Evolutionary conservation across 1,284 basidiomycete genomes (phyloP).

Genomic region (Veloboletus limbatus): DNA sequence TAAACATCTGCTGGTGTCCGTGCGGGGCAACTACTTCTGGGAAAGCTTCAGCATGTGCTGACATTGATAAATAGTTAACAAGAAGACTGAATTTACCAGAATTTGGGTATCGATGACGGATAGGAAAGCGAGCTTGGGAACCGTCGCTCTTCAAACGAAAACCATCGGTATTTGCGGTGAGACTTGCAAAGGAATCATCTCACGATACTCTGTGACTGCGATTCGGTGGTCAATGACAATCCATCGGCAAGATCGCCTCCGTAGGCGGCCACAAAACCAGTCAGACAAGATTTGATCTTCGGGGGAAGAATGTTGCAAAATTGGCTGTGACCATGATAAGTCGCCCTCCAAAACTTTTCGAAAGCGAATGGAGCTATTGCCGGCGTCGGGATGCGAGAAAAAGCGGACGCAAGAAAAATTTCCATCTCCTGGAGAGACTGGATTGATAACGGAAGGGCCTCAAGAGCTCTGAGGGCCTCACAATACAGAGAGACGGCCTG

Average conservation of each 20-base stretch:
- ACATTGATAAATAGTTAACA: background rate
- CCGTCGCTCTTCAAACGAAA: constrained; percentile 18
- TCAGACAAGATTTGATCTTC: constrained; percentile 39
- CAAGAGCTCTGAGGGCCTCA: constrained; percentile 38
- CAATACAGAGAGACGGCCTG: constrained; percentile 49
- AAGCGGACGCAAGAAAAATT: constrained; percentile 45
- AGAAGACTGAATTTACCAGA: background rate
- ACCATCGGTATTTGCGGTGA: constrained; percentile 7
- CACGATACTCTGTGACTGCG: constrained; percentile 38
- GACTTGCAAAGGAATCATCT: constrained; percentile 18
- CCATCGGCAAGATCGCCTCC: constrained; percentile 43
- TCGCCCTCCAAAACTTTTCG: constrained; percentile 47
- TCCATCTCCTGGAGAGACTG: constrained; percentile 40
- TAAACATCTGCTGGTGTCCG: background rate
- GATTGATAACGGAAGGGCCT: constrained; percentile 36
- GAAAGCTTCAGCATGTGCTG: background rate
- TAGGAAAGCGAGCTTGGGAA: constrained; percentile 3
- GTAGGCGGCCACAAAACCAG: constrained; percentile 39
- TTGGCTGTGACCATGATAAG: constrained; percentile 40
- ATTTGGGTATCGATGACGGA: background rate
- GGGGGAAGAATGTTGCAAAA: constrained; percentile 37
- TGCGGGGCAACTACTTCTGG: background rate
- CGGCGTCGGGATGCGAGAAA: constrained; percentile 44
- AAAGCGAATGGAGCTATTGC: constrained; percentile 50
- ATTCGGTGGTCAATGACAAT: constrained; percentile 35